Conservation (phyloP, 2,329 filamentous ascomycete species). For the Alternaria brassicicola region DNA sequence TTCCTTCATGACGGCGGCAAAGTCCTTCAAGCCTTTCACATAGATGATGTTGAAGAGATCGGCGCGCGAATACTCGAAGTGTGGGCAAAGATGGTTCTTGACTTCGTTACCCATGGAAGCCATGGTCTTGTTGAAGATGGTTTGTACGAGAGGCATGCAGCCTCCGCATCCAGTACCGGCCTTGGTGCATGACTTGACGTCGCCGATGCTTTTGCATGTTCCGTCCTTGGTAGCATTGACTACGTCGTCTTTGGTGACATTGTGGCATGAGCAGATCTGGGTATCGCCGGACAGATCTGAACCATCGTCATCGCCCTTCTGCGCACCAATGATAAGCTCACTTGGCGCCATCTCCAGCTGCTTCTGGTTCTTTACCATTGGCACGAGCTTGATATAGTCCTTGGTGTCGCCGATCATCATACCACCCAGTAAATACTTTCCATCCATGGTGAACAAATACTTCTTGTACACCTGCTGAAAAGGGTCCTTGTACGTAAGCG, state of each 20-base stretch:
- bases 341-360: slow-evolving; percentile 76
- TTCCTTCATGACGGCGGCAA: slow-evolving; percentile 77
- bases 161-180: slow-evolving; percentile 90
- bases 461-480: slow-evolving; percentile 93
- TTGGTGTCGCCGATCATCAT: slow-evolving; percentile 97
- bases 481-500: slow-evolving; percentile 85
- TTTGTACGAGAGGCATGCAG: slow-evolving; percentile 85
- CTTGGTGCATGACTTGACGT: slow-evolving; percentile 89
- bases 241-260: slow-evolving; percentile 85
- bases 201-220: slow-evolving; percentile 78
- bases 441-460: slow-evolving; percentile 87
- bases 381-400: slow-evolving; percentile 88
- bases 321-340: slow-evolving; percentile 81
- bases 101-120: slow-evolving; percentile 83
- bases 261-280: slow-evolving; percentile 92
- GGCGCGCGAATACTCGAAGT: slow-evolving; percentile 82
- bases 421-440: slow-evolving; percentile 88
- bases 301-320: slow-evolving; percentile 74
- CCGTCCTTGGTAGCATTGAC: slow-evolving; percentile 75
- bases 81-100: slow-evolving; percentile 82
- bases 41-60: slow-evolving; percentile 91
- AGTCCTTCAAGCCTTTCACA: slow-evolving; percentile 75
- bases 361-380: slow-evolving; percentile 85
- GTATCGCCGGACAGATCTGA: slow-evolving; percentile 84
- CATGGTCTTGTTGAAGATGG: slow-evolving; percentile 91